Conservation (phyloP, 2,329 filamentous ascomycete genomes). For the Penicillium concentricum region DNA sequence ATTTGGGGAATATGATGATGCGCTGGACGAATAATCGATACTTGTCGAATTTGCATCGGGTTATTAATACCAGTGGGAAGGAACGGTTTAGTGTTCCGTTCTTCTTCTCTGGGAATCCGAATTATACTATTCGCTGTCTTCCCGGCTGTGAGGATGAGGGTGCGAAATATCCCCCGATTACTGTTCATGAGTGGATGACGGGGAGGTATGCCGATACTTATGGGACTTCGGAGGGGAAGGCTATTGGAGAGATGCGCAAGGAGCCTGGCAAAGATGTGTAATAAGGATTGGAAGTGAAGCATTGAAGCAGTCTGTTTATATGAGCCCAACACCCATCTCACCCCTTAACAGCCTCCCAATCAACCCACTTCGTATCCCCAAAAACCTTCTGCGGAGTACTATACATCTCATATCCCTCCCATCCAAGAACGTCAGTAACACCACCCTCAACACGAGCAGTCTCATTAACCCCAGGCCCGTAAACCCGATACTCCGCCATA, state of each 20-base stretch:
- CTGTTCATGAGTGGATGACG: constrained; percentile 25
- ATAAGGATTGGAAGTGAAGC: neutral
- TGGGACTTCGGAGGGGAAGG: constrained; percentile 3
- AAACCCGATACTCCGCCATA: constrained; percentile 56
- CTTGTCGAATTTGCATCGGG: constrained; percentile 29
- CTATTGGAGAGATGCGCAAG: constrained; percentile 1
- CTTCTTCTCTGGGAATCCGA: constrained; percentile 29
- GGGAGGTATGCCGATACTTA: constrained; percentile 27
- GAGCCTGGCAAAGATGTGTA: neutral
- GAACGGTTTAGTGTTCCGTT: constrained; percentile 30
- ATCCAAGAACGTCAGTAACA: constrained; percentile 51
- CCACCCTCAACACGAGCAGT: constrained; percentile 42
- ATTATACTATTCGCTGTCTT: constrained; percentile 26
- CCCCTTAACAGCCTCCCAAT: constrained; percentile 29
- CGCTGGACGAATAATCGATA: constrained; percentile 31
- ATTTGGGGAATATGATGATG: constrained; percentile 33
- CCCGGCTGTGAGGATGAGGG: constrained; percentile 18
- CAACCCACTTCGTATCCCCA: constrained; percentile 53
- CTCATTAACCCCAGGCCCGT: constrained; percentile 56
- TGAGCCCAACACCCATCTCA: neutral
- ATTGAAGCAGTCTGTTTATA: neutral
- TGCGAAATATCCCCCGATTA: constrained; percentile 25
- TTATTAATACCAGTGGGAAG: constrained; percentile 27
- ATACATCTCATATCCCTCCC: constrained; percentile 39
- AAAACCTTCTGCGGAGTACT: constrained; percentile 48